Conservation (phyloP, 1,139 yeast species). For the Dujonia santamariae region DNA sequence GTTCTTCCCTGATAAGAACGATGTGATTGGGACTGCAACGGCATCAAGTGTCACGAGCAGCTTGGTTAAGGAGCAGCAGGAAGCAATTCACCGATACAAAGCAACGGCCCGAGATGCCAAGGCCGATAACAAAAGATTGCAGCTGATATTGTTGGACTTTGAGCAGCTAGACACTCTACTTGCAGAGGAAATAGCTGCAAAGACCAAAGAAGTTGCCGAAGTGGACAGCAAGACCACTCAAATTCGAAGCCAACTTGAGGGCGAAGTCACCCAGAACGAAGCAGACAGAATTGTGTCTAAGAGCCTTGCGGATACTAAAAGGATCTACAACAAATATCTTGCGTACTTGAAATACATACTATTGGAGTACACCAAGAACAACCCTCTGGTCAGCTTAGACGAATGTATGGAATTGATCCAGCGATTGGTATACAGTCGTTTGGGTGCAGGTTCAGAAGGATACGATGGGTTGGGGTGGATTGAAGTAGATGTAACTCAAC, state of each 20-base stretch:
- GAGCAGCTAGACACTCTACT: constrained; percentile 3
- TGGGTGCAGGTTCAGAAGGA: background rate
- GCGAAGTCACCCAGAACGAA: constrained; percentile 10
- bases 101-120: background rate
- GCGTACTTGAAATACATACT: constrained; percentile 1
- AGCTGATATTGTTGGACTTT: constrained; percentile 4
- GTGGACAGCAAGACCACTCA: constrained; percentile 7
- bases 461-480: constrained; percentile 7
- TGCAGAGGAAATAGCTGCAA: constrained; percentile 7
- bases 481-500: background rate
- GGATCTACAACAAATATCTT: constrained; percentile 8
- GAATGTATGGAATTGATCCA: background rate
- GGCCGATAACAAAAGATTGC: background rate
- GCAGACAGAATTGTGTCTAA: background rate
- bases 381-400: constrained; percentile 9
- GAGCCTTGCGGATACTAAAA: constrained; percentile 14
- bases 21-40: constrained; percentile 34
- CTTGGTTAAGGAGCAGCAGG: constrained; percentile 17
- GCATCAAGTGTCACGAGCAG: constrained; percentile 23
- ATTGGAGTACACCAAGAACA: background rate
- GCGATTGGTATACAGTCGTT: background rate
- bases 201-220: constrained; percentile 6
- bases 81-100: constrained; percentile 7
- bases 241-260: constrained; percentile 11
- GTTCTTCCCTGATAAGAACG: constrained; percentile 33